Percentiles rank a stretch among this genome's conserved stretches.
Evolutionary conservation across 352 stramenopile species (phyloP).

Genomic region (Phytophthora ohioensis): DNA sequence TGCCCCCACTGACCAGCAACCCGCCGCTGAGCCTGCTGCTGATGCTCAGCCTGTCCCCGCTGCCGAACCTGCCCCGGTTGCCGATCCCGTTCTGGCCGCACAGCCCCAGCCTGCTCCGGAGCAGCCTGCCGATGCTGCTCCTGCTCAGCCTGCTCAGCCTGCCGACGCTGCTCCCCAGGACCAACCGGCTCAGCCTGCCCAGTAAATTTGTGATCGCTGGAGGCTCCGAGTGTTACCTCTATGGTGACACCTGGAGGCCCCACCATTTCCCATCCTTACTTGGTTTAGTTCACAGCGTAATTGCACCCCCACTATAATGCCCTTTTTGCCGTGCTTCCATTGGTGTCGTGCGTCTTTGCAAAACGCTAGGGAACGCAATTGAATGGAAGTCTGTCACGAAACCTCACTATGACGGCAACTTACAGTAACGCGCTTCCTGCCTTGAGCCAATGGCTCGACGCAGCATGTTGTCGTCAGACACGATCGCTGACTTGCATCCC

Average conservation of each 20-base stretch:
- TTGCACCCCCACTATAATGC: conserved; percentile 28
- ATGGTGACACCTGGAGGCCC: not conserved
- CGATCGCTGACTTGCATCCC: conserved; percentile 15
- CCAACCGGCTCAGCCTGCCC: conserved; percentile 13
- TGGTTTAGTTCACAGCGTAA: conserved; percentile 19
- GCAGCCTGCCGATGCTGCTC: conserved; percentile 5
- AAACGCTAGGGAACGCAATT: too few species aligned
- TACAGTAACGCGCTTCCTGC: too few species aligned
- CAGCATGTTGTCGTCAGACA: not conserved
- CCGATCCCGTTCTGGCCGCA: not conserved
- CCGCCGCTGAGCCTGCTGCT: conserved; percentile 7
- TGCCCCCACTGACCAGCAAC: conserved; percentile 11
- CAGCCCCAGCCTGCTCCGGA: not conserved
- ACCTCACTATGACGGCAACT: too few species aligned
- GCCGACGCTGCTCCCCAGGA: not conserved
- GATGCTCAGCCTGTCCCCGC: conserved; percentile 3
- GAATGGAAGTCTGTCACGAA: too few species aligned
- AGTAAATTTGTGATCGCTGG: conserved; percentile 17
- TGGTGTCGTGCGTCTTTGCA: not conserved
- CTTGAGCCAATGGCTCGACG: too few species aligned
- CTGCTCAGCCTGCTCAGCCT: conserved; percentile 4
- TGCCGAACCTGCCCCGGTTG: not conserved
- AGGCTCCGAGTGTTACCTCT: not conserved
- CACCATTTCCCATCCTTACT: not conserved
- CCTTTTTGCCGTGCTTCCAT: conserved; percentile 30